phyloP scores from a whole-genome alignment of 129 eudicot species.

The Lactuca saligna region DNA sequence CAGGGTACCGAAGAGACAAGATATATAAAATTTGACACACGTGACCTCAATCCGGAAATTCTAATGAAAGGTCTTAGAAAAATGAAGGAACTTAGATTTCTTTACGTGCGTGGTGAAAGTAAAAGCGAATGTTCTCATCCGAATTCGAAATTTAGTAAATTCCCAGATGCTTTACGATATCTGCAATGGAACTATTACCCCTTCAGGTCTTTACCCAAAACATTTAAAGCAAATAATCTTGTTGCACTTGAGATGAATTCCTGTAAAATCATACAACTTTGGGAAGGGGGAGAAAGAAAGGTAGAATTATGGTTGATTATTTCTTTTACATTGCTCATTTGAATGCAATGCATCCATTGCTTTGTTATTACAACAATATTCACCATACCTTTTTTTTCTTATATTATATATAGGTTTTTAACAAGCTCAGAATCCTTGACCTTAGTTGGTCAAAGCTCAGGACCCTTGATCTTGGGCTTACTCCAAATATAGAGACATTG shows the following conservation, averaged over 20 bases:
- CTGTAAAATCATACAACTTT: slow-evolving; percentile 8
- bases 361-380: not conserved
- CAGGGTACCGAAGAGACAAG: not conserved
- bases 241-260: slow-evolving; percentile 12
- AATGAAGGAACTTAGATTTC: not conserved
- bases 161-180: slow-evolving; percentile 7
- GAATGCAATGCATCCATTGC: not conserved
- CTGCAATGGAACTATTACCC: slow-evolving; percentile 7
- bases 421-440: not conserved
- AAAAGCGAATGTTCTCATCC: too few species aligned
- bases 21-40: not conserved
- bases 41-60: not conserved
- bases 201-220: slow-evolving; percentile 2
- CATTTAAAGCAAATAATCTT: slow-evolving; percentile 9
- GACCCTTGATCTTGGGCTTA: too few species aligned
- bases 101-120: not conserved
- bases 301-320: not conserved
- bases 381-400: not conserved
- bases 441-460: not conserved
- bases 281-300: slow-evolving; percentile 2
- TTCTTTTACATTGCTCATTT: too few species aligned
- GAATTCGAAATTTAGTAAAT: not conserved
- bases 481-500: not conserved
- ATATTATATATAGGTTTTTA: not conserved
- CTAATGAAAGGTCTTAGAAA: not conserved